A percentile compares a stretch with the other conserved stretches of the same genome.
phyloP scores from a whole-genome alignment of 2,329 filamentous ascomycete genomes.

The Paecilomyces dactylethromorphus region DNA sequence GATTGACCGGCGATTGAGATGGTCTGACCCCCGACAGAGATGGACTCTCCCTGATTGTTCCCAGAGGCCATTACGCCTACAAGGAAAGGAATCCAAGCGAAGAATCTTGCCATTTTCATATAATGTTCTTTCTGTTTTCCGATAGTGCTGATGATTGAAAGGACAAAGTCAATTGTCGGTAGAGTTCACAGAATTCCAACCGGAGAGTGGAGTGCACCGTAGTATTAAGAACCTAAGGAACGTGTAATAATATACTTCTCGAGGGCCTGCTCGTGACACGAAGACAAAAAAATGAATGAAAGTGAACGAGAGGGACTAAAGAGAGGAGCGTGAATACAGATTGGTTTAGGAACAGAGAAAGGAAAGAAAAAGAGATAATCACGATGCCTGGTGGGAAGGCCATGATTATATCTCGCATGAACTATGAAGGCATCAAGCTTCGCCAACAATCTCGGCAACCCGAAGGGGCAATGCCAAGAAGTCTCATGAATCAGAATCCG shows the following conservation, averaged over 20 bases:
- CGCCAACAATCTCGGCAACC: neutral
- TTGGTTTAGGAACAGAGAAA: constrained; percentile 3
- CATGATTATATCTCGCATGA: constrained; percentile 35
- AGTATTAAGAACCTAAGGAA: constrained; percentile 19
- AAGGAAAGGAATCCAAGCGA: constrained; percentile 8
- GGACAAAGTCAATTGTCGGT: neutral
- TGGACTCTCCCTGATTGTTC: neutral
- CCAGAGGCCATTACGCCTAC: constrained; percentile 5
- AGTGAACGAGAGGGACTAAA: constrained; percentile 9
- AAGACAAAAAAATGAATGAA: constrained; percentile 17
- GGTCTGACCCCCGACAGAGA: neutral
- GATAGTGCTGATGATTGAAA: neutral
- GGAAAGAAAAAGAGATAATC: constrained; percentile 13
- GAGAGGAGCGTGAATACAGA: constrained; percentile 9
- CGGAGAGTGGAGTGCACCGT: constrained; percentile 6
- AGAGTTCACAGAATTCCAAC: neutral
- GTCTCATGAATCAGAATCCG: neutral
- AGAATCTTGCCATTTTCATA: constrained; percentile 9
- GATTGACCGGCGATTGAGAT: neutral
- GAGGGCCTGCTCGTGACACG: constrained; percentile 34
- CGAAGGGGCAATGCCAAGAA: constrained; percentile 1
- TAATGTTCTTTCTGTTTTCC: neutral
- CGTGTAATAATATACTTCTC: constrained; percentile 17
- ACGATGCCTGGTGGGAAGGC: constrained; percentile 20
- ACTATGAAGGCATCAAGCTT: constrained; percentile 10